Percentiles rank a stretch among this genome's conserved stretches.
phyloP scores from a whole-genome alignment of 495 filamentous ascomycete species.

The Penicilliopsis zonata region DNA sequence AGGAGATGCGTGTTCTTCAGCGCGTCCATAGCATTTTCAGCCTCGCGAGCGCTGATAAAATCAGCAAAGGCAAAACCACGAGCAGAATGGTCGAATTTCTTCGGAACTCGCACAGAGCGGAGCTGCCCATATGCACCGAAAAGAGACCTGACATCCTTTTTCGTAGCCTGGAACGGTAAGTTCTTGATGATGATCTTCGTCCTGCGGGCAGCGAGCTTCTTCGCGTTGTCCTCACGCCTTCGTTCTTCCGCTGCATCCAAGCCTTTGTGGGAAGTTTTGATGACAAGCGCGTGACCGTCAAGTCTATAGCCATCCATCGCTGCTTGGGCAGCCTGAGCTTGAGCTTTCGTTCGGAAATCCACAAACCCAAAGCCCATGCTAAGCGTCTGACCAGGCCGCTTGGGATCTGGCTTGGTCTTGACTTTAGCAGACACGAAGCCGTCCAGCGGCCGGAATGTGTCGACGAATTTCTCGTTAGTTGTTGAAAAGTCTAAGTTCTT shows the following conservation, averaged over 20 bases:
- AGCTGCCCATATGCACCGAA: constrained; percentile 86
- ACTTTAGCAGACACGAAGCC: constrained; percentile 77
- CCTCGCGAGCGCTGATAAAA: constrained; percentile 84
- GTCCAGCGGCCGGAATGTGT: constrained; percentile 65
- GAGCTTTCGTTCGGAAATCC: constrained; percentile 66
- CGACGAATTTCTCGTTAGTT: constrained; percentile 56
- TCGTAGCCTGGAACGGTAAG: constrained; percentile 86
- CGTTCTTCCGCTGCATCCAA: constrained; percentile 78
- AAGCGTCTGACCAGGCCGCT: constrained; percentile 67
- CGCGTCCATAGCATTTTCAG: constrained; percentile 83
- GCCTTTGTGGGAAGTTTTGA: constrained; percentile 76
- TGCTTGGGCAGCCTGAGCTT: constrained; percentile 65
- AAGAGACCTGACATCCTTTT: constrained; percentile 77
- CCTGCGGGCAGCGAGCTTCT: constrained; percentile 55
- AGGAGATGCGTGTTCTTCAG: constrained; percentile 89
- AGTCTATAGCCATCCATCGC: constrained; percentile 81
- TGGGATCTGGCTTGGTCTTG: constrained; percentile 79
- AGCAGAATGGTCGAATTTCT: constrained; percentile 78
- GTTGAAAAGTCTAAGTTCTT: constrained; percentile 92
- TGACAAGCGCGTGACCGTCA: constrained; percentile 70
- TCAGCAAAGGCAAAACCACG: constrained; percentile 97
- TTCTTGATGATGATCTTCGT: constrained; percentile 99
- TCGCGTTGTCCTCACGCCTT: constrained; percentile 65
- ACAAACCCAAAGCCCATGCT: constrained; percentile 97
- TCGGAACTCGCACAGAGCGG: constrained; percentile 81